phyloP scores from a whole-genome alignment of 495 filamentous ascomycete genomes.

The Penicillium ochrochloron region DNA sequence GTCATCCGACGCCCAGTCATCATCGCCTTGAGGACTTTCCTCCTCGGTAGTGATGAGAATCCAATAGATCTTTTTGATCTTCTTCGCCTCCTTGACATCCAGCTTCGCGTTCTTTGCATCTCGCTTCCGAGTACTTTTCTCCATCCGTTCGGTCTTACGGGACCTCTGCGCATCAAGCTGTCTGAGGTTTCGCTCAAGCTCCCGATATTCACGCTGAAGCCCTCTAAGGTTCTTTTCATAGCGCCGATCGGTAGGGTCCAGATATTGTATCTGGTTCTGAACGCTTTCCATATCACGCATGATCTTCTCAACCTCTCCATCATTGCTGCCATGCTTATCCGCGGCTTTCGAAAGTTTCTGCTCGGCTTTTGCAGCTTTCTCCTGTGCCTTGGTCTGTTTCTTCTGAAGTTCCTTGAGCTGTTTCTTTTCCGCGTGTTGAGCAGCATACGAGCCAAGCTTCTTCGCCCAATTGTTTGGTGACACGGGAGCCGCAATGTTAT shows the following conservation, averaged over 20 bases:
- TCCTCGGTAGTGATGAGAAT: conserved; percentile 18
- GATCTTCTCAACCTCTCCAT: neutral
- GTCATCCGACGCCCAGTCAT: conserved; percentile 20
- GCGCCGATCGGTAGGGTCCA: conserved; percentile 2
- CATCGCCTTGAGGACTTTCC: conserved; percentile 5
- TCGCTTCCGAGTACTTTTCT: conserved; percentile 10
- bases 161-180: conserved; percentile 17
- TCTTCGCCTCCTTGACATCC: conserved; percentile 14
- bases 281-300: conserved; percentile 7
- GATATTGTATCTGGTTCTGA: neutral
- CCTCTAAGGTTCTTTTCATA: conserved; percentile 4
- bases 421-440: conserved; percentile 19
- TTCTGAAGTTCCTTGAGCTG: conserved; percentile 17
- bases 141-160: neutral
- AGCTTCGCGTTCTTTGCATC: conserved; percentile 10
- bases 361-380: conserved; percentile 3
- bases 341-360: neutral
- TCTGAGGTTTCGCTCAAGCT: conserved; percentile 16
- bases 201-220: conserved; percentile 11
- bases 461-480: conserved; percentile 27
- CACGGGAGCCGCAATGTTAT: conserved; percentile 10
- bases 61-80: conserved; percentile 24
- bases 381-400: neutral
- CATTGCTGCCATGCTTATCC: neutral
- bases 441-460: conserved; percentile 12